phyloP scores from a whole-genome alignment of 345 rosid genomes.

The Dovyalis caffra region DNA sequence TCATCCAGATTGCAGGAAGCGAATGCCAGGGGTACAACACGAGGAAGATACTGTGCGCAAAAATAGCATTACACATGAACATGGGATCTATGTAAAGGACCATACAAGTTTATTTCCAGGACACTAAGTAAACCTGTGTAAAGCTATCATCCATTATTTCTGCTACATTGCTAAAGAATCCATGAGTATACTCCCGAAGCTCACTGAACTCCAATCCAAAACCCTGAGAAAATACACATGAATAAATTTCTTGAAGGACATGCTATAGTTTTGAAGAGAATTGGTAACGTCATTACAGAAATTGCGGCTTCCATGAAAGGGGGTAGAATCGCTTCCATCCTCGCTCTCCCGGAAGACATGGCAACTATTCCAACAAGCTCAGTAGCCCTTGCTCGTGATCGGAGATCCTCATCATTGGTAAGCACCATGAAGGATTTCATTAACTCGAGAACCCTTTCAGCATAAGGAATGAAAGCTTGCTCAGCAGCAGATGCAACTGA shows the following conservation, averaged over 20 bases:
- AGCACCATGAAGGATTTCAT: constrained; percentile 97
- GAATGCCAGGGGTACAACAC: constrained; percentile 78
- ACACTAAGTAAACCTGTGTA: constrained; percentile 56
- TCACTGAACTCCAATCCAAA: constrained; percentile 90
- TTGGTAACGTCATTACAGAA: constrained; percentile 50
- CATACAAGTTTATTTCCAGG: constrained; percentile 12
- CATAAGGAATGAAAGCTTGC: constrained; percentile 94
- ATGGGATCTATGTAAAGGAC: constrained; percentile 3
- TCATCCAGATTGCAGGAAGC: constrained; percentile 98
- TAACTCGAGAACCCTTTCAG: constrained; percentile 82
- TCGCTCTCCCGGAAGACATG: constrained; percentile 85
- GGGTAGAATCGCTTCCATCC: constrained; percentile 82
- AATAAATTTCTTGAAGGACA: constrained; percentile 9
- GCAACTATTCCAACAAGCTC: constrained; percentile 99
- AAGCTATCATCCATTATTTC: constrained; percentile 90
- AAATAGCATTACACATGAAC: constrained; percentile 24
- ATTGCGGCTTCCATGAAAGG: constrained; percentile 96
- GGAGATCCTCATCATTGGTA: constrained; percentile 82
- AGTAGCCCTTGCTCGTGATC: constrained; percentile 93
- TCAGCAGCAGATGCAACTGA: constrained; percentile 98
- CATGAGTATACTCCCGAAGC: constrained; percentile 96
- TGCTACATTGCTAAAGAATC: constrained; percentile 96
- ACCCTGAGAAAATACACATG: constrained; percentile 54
- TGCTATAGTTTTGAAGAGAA: constrained; percentile 8
- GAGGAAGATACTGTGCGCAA: constrained; percentile 80